Base-by-base conservation (phyloP, 1,139 yeast genomes). In the Barnettozyma hawaiiensis region DNA sequence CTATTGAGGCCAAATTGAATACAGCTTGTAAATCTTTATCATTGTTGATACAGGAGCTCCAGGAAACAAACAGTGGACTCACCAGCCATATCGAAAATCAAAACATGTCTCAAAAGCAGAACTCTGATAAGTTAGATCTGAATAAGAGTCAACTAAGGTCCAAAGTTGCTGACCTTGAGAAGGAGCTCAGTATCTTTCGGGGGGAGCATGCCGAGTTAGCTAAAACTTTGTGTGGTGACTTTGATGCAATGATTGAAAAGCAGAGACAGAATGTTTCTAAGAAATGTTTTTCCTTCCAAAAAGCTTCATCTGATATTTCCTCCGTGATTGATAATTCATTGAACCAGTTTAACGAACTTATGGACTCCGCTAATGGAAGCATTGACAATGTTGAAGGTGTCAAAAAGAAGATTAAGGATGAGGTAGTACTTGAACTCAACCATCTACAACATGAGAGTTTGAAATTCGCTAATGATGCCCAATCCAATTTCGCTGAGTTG, bases 1-100 rank as follows among this genome's bases (percentile, higher is more conserved):
- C 40, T 3, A 53, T 61, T 4, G 58, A 56, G 27, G 28, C 21
- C 0, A 44, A 55, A 5, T 47, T 62, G 3, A 39, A 41, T 4
- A 16, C 38, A 4, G 38, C 55, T 4, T 53, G 51, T 9, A 35
- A 43, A 1, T 27, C 41, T 1, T 15, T 55, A 4, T 16, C 24
- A 2, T 15, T 23, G 1, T 29, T 55, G 2, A 40, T 52, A 2
- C 26, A 47, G 1, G 47, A 51, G 4, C 45, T 54, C 4, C 36
- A 51, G 0, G 24, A 39, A 1, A 40, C 47, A 9, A 56, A 51
- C 40, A 49, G 53, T 10, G 47, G 45, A 4, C 41, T 63, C 2
- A 44, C 51, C 26, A 41, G 31, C 9, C 32, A 52, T 5, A 37
- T 61, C 14, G 43, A 48, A 5, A 43, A 41, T 10, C 51, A 57